A percentile compares a stretch with the other conserved stretches of the same genome.
These are phyloP conservation scores for Pythium scleroteichum DNA, from an alignment of 352 stramenopile species.

Conservation along the genomic window DNA sequence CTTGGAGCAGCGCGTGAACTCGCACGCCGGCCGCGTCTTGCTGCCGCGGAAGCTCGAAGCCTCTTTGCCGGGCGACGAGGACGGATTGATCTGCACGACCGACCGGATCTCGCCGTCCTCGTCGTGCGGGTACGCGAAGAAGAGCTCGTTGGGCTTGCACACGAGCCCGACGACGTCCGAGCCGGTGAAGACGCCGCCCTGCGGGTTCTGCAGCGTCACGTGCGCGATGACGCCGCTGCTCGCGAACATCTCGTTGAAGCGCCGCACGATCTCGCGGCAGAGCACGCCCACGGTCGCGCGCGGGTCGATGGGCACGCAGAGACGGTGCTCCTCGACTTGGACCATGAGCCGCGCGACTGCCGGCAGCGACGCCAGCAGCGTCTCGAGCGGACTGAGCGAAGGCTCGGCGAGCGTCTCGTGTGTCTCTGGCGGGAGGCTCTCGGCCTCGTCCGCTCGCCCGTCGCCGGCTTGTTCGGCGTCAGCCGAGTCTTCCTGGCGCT, in stretches of 20 bases:
- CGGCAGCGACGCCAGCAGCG: slow-evolving; percentile 34
- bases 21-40: background rate
- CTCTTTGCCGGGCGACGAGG: slow-evolving; percentile 9
- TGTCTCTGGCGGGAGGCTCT: too few relatives aligned
- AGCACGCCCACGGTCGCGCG: slow-evolving; percentile 44
- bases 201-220: slow-evolving; percentile 56
- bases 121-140: slow-evolving; percentile 31
- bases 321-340: slow-evolving; percentile 51
- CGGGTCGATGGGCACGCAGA: slow-evolving; percentile 60
- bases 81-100: slow-evolving; percentile 22
- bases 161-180: slow-evolving; percentile 51
- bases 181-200: slow-evolving; percentile 50
- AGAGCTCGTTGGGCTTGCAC: slow-evolving; percentile 27
- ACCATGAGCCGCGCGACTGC: slow-evolving; percentile 50
- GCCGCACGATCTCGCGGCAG: slow-evolving; percentile 53
- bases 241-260: slow-evolving; percentile 63
- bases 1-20: slow-evolving; percentile 42
- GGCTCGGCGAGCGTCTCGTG: background rate
- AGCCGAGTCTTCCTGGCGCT: too few relatives aligned
- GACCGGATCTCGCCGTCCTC: slow-evolving; percentile 23
- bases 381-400: slow-evolving; percentile 5
- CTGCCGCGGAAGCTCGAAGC: background rate
- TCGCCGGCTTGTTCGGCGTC: too few relatives aligned
- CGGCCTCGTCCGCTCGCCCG: too few relatives aligned
- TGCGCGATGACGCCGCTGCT: slow-evolving; percentile 29